phyloP scores from a whole-genome alignment of 192 early-diverging fungal species.

The Entomortierella beljakovae region DNA sequence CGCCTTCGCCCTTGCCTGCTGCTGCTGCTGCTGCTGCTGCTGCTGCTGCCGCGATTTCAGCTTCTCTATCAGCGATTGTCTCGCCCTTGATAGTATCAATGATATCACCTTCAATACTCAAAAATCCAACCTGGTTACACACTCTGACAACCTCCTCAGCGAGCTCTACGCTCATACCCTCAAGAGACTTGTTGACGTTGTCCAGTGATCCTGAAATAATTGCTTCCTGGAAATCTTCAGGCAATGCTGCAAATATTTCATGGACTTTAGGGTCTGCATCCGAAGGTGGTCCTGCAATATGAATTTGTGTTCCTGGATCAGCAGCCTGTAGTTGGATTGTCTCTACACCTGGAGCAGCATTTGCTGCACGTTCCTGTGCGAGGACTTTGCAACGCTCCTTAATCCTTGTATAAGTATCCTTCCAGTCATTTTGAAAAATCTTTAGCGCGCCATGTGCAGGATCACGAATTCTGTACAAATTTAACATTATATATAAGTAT shows the following conservation, averaged over 20 bases:
- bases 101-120: slow-evolving; percentile 57
- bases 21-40: slow-evolving; percentile 17
- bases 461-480: slow-evolving; percentile 53
- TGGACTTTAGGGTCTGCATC: slow-evolving; percentile 67
- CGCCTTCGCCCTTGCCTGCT: background rate
- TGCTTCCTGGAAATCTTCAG: slow-evolving; percentile 79
- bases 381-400: slow-evolving; percentile 75
- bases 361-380: slow-evolving; percentile 60
- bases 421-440: slow-evolving; percentile 90
- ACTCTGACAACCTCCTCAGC: slow-evolving; percentile 82
- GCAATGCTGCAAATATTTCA: slow-evolving; percentile 78
- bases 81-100: slow-evolving; percentile 59
- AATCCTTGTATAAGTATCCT: slow-evolving; percentile 86
- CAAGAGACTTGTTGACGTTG: slow-evolving; percentile 86
- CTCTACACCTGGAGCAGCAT: slow-evolving; percentile 62
- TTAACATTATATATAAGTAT: background rate
- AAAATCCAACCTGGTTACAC: slow-evolving; percentile 80
- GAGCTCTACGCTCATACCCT: slow-evolving; percentile 72
- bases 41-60: slow-evolving; percentile 41
- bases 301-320: slow-evolving; percentile 76
- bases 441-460: slow-evolving; percentile 68
- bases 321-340: slow-evolving; percentile 80
- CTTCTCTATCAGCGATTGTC: slow-evolving; percentile 50
- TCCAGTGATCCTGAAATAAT: slow-evolving; percentile 82
- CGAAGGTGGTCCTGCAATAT: slow-evolving; percentile 73